Evolutionary conservation across 352 stramenopile genomes (phyloP).

Genomic region (Globisporangium echinulatum): DNA sequence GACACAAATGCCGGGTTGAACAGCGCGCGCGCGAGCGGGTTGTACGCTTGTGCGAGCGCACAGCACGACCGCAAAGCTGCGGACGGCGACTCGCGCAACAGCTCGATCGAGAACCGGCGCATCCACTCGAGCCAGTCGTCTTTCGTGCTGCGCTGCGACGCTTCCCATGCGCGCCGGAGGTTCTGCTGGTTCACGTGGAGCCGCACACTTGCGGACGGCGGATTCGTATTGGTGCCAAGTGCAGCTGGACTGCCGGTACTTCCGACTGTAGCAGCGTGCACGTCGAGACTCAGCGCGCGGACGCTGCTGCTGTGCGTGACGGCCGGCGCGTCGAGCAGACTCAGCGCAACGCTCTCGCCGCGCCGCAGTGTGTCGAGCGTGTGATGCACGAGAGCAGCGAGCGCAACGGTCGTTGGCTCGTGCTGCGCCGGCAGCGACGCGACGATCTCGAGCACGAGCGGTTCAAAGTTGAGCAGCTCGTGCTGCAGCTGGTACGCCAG

Average conservation of each 20-base stretch:
- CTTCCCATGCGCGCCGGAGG: conserved; percentile 92
- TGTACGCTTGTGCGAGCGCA: conserved; percentile 94
- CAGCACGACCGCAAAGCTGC: conserved; percentile 91
- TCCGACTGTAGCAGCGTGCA: conserved; percentile 22
- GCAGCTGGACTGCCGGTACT: conserved; percentile 17
- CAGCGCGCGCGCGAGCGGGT: conserved; percentile 93
- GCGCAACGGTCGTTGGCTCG: conserved; percentile 28
- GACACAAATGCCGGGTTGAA: conserved; percentile 99
- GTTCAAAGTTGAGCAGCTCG: conserved; percentile 69
- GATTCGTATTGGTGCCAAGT: conserved; percentile 11
- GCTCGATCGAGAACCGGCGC: conserved; percentile 92
- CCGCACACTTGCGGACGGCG: conserved; percentile 44
- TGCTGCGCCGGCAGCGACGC: conserved; percentile 41
- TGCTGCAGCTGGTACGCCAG: conserved; percentile 72
- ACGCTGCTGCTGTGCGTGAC: conserved; percentile 41
- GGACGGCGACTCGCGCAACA: conserved; percentile 95
- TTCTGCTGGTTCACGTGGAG: conserved; percentile 92
- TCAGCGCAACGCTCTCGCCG: conserved; percentile 34
- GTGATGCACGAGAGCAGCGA: conserved; percentile 44
- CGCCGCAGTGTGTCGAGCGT: conserved; percentile 46
- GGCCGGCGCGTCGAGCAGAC: conserved; percentile 42
- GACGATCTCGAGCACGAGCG: conserved; percentile 62
- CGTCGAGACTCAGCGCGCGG: conserved; percentile 28
- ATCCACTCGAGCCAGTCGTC: conserved; percentile 98
- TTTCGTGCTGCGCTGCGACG: conserved; percentile 87